Evolutionary conservation across 1,284 basidiomycete genomes (phyloP).

Genomic region (Pseudozyma sp.): DNA sequence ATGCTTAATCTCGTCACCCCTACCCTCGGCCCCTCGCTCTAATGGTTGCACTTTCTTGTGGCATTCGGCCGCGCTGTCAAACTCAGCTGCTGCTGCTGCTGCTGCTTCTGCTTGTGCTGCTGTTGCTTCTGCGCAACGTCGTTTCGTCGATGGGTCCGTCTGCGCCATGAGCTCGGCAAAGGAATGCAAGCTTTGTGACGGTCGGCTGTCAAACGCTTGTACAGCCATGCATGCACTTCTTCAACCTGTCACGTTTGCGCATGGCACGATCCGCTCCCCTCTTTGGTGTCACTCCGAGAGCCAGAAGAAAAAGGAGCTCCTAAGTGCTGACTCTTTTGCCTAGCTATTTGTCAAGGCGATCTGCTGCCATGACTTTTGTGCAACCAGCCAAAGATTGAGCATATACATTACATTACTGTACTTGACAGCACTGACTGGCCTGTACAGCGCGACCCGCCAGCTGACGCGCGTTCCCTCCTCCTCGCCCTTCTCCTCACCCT

Average conservation of each 20-base stretch:
- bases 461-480: background rate
- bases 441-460: too few species aligned
- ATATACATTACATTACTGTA: too few species aligned
- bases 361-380: slow-evolving; percentile 1
- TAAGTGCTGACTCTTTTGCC: background rate
- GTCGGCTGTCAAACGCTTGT: background rate
- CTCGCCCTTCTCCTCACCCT: background rate
- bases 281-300: too few species aligned
- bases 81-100: slow-evolving; percentile 6
- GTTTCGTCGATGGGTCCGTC: background rate
- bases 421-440: too few species aligned
- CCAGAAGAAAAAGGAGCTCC: background rate
- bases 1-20: background rate
- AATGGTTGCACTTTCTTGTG: background rate
- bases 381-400: too few species aligned
- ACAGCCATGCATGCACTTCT: slow-evolving; percentile 1
- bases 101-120: background rate
- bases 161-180: slow-evolving; percentile 5
- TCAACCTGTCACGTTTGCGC: slow-evolving; percentile 2
- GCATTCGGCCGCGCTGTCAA: slow-evolving; percentile 10
- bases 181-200: background rate
- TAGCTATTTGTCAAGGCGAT: background rate
- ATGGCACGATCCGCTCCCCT: background rate
- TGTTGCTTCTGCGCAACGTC: background rate
- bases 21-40: background rate